Conservation (phyloP, 371 early-diverging fungal species). For the Lichtheimia ramosa region DNA sequence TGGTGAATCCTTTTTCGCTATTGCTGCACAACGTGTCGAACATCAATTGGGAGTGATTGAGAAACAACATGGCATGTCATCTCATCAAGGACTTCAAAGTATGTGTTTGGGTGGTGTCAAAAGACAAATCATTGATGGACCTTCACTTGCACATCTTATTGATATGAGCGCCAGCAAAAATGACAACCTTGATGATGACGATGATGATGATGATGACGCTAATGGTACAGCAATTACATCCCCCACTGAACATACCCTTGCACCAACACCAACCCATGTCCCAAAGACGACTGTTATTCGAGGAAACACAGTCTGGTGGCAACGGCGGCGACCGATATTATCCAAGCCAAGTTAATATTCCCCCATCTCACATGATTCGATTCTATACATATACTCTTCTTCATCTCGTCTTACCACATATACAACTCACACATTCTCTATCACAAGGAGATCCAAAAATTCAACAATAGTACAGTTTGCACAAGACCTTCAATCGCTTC, state of each 20-base stretch:
- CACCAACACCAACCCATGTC: conserved; percentile 17
- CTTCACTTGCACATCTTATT: conserved; percentile 21
- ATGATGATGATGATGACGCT: conserved; percentile 16
- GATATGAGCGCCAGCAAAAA: conserved; percentile 32
- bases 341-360: conserved; percentile 13
- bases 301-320: conserved; percentile 50
- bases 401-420: not conserved
- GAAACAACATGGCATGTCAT: conserved; percentile 1
- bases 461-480: too few species aligned
- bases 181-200: conserved; percentile 17
- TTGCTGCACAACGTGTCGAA: conserved; percentile 31
- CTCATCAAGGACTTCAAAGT: conserved; percentile 24
- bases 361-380: conserved; percentile 1
- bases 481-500: too few species aligned
- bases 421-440: not conserved
- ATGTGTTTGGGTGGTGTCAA: conserved; percentile 39
- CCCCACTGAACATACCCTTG: too few species aligned
- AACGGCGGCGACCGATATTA: conserved; percentile 27
- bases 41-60: conserved; percentile 22
- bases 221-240: not conserved
- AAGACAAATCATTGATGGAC: conserved; percentile 30
- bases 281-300: conserved; percentile 38
- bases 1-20: conserved; percentile 31
- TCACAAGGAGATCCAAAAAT: not conserved
- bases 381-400: not conserved